Evolutionary conservation across 2,329 filamentous ascomycete genomes (phyloP), one percentile per base, ranked within the genome.

Genomic region (Epichloe uncinata): DNA sequence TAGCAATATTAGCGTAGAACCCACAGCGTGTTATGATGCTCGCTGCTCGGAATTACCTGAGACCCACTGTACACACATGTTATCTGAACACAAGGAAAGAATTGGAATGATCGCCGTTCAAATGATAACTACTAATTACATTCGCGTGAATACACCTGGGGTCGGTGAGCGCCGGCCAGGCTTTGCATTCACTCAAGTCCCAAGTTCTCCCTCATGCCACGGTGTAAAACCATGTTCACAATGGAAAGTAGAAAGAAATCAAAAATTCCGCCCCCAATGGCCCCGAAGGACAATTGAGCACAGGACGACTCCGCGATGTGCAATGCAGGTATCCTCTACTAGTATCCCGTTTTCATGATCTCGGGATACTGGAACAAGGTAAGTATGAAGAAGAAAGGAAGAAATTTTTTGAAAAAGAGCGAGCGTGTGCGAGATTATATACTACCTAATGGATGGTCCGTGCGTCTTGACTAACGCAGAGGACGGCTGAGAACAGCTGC

Each of bases 251-350:
- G 48, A 49, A 30, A 30, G 55, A 65, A 59, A 73, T 65, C 70
- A 71, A 73, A 72, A 73, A 72, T 73, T 73, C 42, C 67, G 62
- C 67, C 66, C 64, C 66, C 69, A 66, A 73, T 70, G 72, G 71
- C 68, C 69, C 68, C 66, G 66, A 73, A 73, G 69, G 70, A 68
- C 70, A 73, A 72, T 73, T 65, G 67, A 73, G 66, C 56, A 58
- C 60, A 62, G 66, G 64, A 65, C 60, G 65, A 70, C 69, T 66
- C 71, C 72, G 67, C 71, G 70, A 61, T 71, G 72, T 75, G 71
- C 71, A 72, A 73, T 75, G 71, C 71, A 74, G 71, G 69, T 66
- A 64, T 66, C 62, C 68, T 66, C 58, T 58, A 61, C 67, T 72
- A 66, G 62, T 57, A 56, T 51, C 58, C 58, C 61, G 63, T 55